Evolutionary conservation across 306 rosid genomes (phyloP), one percentile per base, ranked within the genome.

Genomic region (Casuarina glauca): DNA sequence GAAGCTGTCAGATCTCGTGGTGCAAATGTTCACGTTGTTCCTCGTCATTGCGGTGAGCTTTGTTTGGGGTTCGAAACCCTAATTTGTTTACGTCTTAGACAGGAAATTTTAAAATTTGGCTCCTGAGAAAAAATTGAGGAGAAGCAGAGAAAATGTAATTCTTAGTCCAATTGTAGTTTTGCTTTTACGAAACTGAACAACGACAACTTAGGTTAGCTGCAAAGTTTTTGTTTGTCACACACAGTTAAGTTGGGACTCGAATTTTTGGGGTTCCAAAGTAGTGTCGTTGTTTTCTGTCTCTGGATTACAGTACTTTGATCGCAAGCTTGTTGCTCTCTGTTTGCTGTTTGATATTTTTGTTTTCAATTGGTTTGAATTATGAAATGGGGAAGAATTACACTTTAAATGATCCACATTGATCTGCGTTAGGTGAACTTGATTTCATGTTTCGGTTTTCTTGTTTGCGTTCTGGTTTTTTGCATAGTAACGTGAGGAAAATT

Each of bases 21-120:
- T 77, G 71, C 83, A 73, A 85, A 83, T 79, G 87, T 83, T 75
- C 98, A 93, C 19, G 97, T 85, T 3, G 90, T 91, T 79, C 98
- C 98, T 38, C 90, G 76, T 87, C 97, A 93, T 82, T 90, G 97
- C 20, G 98, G 98, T 93, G 84, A 88, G 94, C 74, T 48, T 71
- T 19, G 49, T 48, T 71, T 19, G 49, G 77, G 43, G 77, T 55
- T 41, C 0, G 8, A 74, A 84, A 85, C 75, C 82, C 84, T 83
- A 86, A 81, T 72, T 78, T 78, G 6, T 50, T 80, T 45, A 9
- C 17, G 12, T 46, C 46, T 62, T 9, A 54, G 0, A 61, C 69
- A 58, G 13, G 58, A 69, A 52, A 36, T 62, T 36, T 32, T 77
- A 26, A 2, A 10, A 69, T 53, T 74, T 75, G 55, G 44, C 38